Base-by-base conservation (phyloP, 1,284 basidiomycete species). In the Hypsizygus ulmarius region DNA sequence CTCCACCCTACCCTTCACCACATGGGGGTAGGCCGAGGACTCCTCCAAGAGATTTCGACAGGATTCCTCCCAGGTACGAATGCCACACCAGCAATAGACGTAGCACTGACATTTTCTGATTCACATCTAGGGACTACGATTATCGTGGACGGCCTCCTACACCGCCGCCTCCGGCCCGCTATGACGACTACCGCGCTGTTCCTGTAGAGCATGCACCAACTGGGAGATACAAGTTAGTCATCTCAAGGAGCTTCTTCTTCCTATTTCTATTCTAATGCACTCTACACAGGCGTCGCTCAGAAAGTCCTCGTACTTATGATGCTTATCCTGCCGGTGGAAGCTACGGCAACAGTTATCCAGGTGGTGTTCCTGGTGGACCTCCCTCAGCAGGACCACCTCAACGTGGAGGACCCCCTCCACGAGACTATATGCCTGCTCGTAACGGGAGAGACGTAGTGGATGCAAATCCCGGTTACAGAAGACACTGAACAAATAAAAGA, bases 371-470 rank as follows among this genome's bases (percentile, higher is more conserved):
- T 61, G 65, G 69, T 55, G 57, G 66, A 57, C 61, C 74, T 61
- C 68, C 72, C 54, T 65, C 71, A 58, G 67, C 62, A 56, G 60
- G 59, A 45, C 56, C 57, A 51, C 60, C 65, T 46, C 63, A 61
- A 51, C 63, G 66, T 44, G 55, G 63, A 42, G 56, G 55, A 27
- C 51, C 53, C 37, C 54, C 54, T 45, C 53, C 65, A 59, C 71
- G 86, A 56, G 86, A 88, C 59, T 88, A 87, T 64, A 69, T 75
- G 60, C 74, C 79, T 55, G 68, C 78, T 54, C 78, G 82, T 50
- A 72, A 72, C 57, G 73, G 73, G 53, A 78, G 82, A 39, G 79
- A 79, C 25, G 53, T 60, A 42, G 51, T 66, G 33, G 69, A 71
- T 49, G 58, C 66, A 46, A 60, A 58, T 45, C 58, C 62, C 41